phyloP scores from a whole-genome alignment of 495 filamentous ascomycete genomes.

The Tetracladium setigerum region DNA sequence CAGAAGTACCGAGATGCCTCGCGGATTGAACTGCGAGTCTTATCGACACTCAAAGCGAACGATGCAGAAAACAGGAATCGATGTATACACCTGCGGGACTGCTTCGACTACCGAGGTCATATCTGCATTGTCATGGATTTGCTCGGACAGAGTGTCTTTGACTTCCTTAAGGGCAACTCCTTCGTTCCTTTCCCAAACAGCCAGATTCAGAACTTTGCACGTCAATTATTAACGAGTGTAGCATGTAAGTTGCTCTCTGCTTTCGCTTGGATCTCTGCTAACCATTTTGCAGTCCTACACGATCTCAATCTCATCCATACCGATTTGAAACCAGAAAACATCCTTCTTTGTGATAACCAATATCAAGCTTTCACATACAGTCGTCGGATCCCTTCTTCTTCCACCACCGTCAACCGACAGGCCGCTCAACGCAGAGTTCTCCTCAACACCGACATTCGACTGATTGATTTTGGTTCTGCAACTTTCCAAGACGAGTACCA shows the following conservation, averaged over 20 bases:
- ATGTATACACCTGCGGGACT: conserved; percentile 94
- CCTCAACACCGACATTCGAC: conserved; percentile 88
- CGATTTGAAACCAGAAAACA: conserved; percentile 97
- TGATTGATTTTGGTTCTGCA: conserved; percentile 97
- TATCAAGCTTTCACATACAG: conserved; percentile 98
- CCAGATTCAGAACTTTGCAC: conserved; percentile 94
- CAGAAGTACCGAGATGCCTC: conserved; percentile 97
- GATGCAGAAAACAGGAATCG: conserved; percentile 89
- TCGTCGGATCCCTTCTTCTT: conserved; percentile 87
- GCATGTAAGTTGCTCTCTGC: conserved; percentile 64
- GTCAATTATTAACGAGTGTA: conserved; percentile 95
- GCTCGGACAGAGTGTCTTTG: conserved; percentile 93
- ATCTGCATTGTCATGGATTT: conserved; percentile 99
- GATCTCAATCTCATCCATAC: conserved; percentile 98
- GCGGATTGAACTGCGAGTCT: conserved; percentile 88
- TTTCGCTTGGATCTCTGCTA: not conserved
- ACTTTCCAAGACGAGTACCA: conserved; percentile 99
- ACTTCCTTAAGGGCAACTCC: conserved; percentile 89
- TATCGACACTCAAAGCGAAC: conserved; percentile 84
- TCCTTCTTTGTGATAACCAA: conserved; percentile 78
- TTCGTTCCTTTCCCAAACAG: conserved; percentile 99
- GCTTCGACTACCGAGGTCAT: conserved; percentile 95
- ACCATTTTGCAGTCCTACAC: conserved; percentile 66
- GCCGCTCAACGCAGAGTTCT: conserved; percentile 82
- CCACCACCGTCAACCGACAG: conserved; percentile 62